phyloP scores from a whole-genome alignment of 2,329 filamentous ascomycete genomes.

The Aspergillus quadricinctus region DNA sequence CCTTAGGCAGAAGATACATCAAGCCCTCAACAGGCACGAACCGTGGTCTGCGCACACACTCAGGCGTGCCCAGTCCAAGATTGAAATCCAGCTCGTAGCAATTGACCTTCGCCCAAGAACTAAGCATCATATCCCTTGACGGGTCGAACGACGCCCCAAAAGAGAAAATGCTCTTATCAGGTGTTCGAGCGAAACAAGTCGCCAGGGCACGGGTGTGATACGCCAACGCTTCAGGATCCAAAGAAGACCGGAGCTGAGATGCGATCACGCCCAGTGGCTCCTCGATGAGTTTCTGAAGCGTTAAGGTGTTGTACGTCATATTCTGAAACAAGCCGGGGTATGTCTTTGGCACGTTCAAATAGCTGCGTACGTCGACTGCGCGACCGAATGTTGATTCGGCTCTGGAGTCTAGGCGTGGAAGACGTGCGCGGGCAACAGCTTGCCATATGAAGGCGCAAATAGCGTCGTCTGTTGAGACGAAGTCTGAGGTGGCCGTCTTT shows the following conservation, averaged over 20 bases:
- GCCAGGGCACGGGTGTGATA: slow-evolving; percentile 39
- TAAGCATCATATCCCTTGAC: slow-evolving; percentile 47
- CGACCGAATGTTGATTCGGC: slow-evolving; percentile 39
- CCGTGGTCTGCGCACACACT: slow-evolving; percentile 45
- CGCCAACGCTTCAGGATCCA: slow-evolving; percentile 35
- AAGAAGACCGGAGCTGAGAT: slow-evolving; percentile 35
- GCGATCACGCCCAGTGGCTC: slow-evolving; percentile 35
- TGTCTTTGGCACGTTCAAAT: slow-evolving; percentile 37
- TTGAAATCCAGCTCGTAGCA: slow-evolving; percentile 44
- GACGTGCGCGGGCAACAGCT: slow-evolving; percentile 40
- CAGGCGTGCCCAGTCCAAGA: slow-evolving; percentile 45
- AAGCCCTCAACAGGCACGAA: slow-evolving; percentile 47
- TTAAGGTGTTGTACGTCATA: slow-evolving; percentile 40
- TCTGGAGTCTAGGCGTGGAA: slow-evolving; percentile 27
- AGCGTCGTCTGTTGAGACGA: slow-evolving; percentile 53
- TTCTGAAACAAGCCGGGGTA: slow-evolving; percentile 50
- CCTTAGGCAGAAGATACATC: slow-evolving; percentile 49
- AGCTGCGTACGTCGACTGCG: slow-evolving; percentile 47
- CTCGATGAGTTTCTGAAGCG: slow-evolving; percentile 25
- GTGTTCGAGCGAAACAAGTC: slow-evolving; percentile 32
- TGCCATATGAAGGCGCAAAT: slow-evolving; percentile 52
- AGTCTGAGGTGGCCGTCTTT: slow-evolving; percentile 17
- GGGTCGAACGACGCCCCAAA: slow-evolving; percentile 28
- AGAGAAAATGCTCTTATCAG: slow-evolving; percentile 33
- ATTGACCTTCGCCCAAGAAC: slow-evolving; percentile 51